These are phyloP conservation scores for Cercophora scortea DNA, from an alignment of 495 filamentous ascomycete species.

Conservation along the genomic window DNA sequence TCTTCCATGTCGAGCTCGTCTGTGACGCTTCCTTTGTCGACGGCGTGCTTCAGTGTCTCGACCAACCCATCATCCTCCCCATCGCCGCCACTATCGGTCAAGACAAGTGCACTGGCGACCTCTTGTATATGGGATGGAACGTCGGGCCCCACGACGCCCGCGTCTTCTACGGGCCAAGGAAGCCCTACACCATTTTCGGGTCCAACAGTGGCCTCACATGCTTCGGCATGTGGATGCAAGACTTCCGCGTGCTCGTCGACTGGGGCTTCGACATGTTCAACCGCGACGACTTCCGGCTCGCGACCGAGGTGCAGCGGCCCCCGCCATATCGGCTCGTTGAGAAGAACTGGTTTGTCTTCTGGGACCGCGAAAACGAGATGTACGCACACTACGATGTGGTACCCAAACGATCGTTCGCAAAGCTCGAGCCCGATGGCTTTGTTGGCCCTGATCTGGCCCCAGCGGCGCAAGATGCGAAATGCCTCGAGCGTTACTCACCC, in stretches of 20 bases:
- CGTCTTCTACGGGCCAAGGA: constrained; percentile 43
- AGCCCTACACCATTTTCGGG: constrained; percentile 39
- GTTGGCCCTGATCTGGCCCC: constrained; percentile 33
- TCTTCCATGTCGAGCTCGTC: constrained; percentile 32
- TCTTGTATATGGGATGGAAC: constrained; percentile 25
- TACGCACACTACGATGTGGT: constrained; percentile 44
- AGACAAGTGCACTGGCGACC: constrained; percentile 33
- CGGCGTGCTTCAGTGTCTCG: constrained; percentile 29
- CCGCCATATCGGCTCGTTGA: constrained; percentile 30
- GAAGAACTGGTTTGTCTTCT: constrained; percentile 53
- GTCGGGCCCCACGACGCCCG: constrained; percentile 45
- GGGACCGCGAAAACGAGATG: constrained; percentile 34
- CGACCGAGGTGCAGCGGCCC: constrained; percentile 41
- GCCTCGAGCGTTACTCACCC: constrained; percentile 35
- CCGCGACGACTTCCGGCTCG: constrained; percentile 22
- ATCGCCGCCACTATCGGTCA: constrained; percentile 29
- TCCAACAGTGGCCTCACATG: constrained; percentile 43
- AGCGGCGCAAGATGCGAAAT: constrained; percentile 25
- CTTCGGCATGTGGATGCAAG: constrained; percentile 44
- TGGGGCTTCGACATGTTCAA: constrained; percentile 22
- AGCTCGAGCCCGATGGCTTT: constrained; percentile 30
- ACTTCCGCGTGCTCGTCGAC: constrained; percentile 39
- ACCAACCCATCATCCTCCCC: constrained; percentile 28
- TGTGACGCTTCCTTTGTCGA: constrained; percentile 38
- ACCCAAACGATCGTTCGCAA: constrained; percentile 38